These are phyloP conservation scores for Alternaria consortialis DNA, from an alignment of 2,329 filamentous ascomycete species.

Conservation along the genomic window DNA sequence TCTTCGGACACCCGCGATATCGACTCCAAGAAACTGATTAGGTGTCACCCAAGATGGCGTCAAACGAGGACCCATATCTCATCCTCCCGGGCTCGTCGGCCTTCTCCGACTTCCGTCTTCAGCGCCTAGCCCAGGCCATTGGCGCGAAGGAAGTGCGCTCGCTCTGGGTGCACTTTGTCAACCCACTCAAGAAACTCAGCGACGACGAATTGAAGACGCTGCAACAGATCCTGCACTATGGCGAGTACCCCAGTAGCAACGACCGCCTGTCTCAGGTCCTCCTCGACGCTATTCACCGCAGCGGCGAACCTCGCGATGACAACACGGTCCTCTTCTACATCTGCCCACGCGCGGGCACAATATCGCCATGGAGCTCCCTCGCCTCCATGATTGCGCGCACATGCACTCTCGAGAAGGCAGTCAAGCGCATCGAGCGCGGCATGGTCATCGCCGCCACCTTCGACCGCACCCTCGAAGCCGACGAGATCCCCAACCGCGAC, in stretches of 20 bases:
- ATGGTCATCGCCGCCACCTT: conserved; percentile 75
- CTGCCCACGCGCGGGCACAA: conserved; percentile 78
- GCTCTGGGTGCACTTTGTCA: conserved; percentile 62
- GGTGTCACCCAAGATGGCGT: conserved; percentile 39
- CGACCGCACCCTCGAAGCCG: conserved; percentile 60
- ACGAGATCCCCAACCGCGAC: conserved; percentile 70
- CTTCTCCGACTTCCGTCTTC: conserved; percentile 62
- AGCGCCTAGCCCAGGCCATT: conserved; percentile 56
- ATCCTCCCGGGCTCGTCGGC: conserved; percentile 63
- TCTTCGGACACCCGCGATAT: conserved; percentile 30
- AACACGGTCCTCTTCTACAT: conserved; percentile 72
- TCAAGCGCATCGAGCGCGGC: conserved; percentile 85
- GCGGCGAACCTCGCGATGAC: conserved; percentile 60
- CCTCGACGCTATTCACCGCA: conserved; percentile 59
- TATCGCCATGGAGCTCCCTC: conserved; percentile 97
- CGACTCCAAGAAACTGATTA: conserved; percentile 18
- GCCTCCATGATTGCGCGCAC: conserved; percentile 93
- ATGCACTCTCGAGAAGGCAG: conserved; percentile 77
- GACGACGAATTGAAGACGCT: conserved; percentile 61
- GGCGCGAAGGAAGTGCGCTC: conserved; percentile 59
- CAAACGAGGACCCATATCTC: conserved; percentile 50
- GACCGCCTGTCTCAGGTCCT: conserved; percentile 56
- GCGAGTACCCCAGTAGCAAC: conserved; percentile 59
- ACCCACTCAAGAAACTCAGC: conserved; percentile 51
- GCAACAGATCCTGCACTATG: conserved; percentile 69